Conservation (phyloP, 306 rosid species). For the Trifolium fragiferum region DNA sequence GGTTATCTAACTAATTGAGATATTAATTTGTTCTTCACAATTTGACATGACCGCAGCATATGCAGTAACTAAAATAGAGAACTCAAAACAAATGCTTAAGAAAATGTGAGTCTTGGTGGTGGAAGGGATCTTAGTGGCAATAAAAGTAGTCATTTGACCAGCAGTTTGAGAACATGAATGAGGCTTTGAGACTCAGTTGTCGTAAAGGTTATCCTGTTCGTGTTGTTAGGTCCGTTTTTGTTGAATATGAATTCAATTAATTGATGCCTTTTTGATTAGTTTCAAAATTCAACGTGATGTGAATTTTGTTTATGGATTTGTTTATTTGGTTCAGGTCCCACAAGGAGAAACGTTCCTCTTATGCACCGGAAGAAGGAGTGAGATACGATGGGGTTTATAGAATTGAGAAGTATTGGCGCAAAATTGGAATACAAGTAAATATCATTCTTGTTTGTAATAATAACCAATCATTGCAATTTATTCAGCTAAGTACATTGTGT, state of each 20-base stretch:
- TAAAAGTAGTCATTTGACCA: slow-evolving; percentile 79
- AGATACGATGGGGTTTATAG: slow-evolving; percentile 84
- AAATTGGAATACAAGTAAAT: slow-evolving; percentile 73
- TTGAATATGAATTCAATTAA: background rate
- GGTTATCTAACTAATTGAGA: too few relatives aligned
- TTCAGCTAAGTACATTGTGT: background rate
- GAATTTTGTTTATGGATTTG: background rate
- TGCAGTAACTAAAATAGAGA: too few relatives aligned
- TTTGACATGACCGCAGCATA: too few relatives aligned
- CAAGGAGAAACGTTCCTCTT: slow-evolving; percentile 81
- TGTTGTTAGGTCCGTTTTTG: slow-evolving; percentile 70
- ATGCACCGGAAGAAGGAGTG: slow-evolving; percentile 76
- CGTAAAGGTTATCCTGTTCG: slow-evolving; percentile 77
- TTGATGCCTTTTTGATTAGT: background rate
- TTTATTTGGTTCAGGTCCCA: slow-evolving; percentile 55
- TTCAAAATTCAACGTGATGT: background rate
- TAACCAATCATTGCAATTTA: background rate
- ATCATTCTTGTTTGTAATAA: background rate
- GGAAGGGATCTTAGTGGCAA: slow-evolving; percentile 81
- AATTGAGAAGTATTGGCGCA: slow-evolving; percentile 89
- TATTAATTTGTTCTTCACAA: too few relatives aligned
- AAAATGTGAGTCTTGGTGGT: too few relatives aligned
- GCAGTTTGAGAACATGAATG: slow-evolving; percentile 61
- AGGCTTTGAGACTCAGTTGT: slow-evolving; percentile 73
- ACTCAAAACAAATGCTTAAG: too few relatives aligned